These are phyloP conservation scores for Suhomyces anneliseae DNA, from an alignment of 1,139 yeast species.

Conservation along the genomic window DNA sequence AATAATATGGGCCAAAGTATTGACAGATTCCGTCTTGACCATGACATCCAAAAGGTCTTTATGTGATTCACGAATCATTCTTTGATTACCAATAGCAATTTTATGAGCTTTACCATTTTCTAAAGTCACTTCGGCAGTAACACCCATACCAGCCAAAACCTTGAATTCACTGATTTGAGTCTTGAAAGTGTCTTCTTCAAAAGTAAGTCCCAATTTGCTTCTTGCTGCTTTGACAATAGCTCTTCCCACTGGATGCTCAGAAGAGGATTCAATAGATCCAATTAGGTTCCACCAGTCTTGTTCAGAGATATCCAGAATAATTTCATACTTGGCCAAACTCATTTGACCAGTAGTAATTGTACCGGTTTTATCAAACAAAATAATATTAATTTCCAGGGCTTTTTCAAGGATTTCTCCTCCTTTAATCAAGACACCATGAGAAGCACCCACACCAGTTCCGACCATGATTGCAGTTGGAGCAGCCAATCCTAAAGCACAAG, in stretches of 20 bases:
- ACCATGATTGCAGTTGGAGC: slow-evolving; percentile 99
- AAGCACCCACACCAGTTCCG: slow-evolving; percentile 95
- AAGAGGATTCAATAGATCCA: slow-evolving; percentile 62
- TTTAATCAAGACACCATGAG: slow-evolving; percentile 84
- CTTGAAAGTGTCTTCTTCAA: slow-evolving; percentile 36
- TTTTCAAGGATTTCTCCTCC: slow-evolving; percentile 89
- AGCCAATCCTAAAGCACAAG: slow-evolving; percentile 94
- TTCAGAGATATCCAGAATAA: slow-evolving; percentile 5
- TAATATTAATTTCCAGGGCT: slow-evolving; percentile 62
- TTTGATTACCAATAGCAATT: slow-evolving; percentile 59
- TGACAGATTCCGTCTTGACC: slow-evolving; percentile 9
- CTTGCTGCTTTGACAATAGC: slow-evolving; percentile 53
- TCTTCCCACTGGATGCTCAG: slow-evolving; percentile 88
- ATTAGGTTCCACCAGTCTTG: slow-evolving; percentile 56
- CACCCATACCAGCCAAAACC: slow-evolving; percentile 71
- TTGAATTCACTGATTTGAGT: slow-evolving; percentile 42
- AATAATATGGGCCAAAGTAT: slow-evolving; percentile 40
- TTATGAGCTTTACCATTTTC: slow-evolving; percentile 19
- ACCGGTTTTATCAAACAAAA: slow-evolving; percentile 94
- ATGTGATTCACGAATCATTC: slow-evolving; percentile 37
- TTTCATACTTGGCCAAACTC: slow-evolving; percentile 45
- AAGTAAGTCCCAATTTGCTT: slow-evolving; percentile 24
- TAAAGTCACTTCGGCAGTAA: slow-evolving; percentile 46
- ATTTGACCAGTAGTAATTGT: slow-evolving; percentile 87
- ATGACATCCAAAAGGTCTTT: slow-evolving; percentile 14